Percentiles rank a stretch among this genome's conserved stretches.
Conservation (phyloP, 257 asterid genomes). For the Solanum stenotomum region DNA sequence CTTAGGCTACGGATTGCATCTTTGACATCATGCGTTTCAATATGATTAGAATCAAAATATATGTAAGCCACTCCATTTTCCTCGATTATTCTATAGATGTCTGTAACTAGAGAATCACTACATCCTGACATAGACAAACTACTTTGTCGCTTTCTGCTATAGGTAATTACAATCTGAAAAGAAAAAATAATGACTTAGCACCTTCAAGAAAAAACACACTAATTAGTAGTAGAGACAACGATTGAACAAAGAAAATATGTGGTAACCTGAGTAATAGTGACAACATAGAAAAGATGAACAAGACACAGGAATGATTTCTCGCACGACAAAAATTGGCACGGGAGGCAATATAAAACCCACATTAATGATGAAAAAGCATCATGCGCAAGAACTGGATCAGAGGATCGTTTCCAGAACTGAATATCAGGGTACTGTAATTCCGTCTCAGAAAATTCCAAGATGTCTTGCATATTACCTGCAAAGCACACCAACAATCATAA, state of each 20-base stretch:
- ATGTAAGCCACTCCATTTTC: conserved; percentile 40
- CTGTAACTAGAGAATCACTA: conserved; percentile 51
- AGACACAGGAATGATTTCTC: conserved; percentile 64
- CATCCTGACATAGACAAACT: conserved; percentile 23
- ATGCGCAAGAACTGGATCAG: conserved; percentile 66
- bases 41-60: conserved; percentile 43
- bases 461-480: conserved; percentile 60
- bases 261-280: conserved; percentile 23
- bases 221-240: neutral
- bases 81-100: conserved; percentile 36
- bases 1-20: conserved; percentile 65
- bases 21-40: conserved; percentile 36
- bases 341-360: conserved; percentile 95
- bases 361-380: conserved; percentile 89
- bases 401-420: conserved; percentile 68
- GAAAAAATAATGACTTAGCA: neutral
- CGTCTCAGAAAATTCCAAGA: conserved; percentile 49
- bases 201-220: neutral
- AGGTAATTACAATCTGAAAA: conserved; percentile 55
- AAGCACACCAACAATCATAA: conserved; percentile 5
- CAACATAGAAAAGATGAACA: conserved; percentile 67
- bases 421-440: conserved; percentile 52
- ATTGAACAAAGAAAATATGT: neutral
- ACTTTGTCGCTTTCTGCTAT: conserved; percentile 22
- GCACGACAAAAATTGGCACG: conserved; percentile 67